Conservation (phyloP, 2,329 filamentous ascomycete species). For the Ophiostoma australiae region DNA sequence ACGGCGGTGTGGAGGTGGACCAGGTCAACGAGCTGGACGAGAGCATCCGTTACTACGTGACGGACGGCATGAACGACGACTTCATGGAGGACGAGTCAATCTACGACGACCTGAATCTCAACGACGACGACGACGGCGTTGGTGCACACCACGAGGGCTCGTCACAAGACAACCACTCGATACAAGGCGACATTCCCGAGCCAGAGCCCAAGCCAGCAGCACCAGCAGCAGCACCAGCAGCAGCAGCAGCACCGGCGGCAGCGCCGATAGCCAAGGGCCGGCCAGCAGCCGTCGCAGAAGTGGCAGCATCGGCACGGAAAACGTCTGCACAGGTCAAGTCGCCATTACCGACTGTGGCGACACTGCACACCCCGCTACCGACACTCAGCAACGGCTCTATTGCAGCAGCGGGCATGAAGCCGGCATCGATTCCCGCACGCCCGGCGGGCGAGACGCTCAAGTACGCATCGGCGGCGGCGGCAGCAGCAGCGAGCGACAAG, state of each 20-base stretch:
- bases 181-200: conserved; percentile 75
- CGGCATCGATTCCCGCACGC: conserved; percentile 77
- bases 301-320: conserved; percentile 53
- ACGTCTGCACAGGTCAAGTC: conserved; percentile 91
- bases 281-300: conserved; percentile 48
- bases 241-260: conserved; percentile 38
- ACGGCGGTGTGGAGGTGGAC: conserved; percentile 81
- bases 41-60: conserved; percentile 89
- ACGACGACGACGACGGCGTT: conserved; percentile 85
- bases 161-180: conserved; percentile 90
- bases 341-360: conserved; percentile 85
- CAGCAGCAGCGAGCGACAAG: conserved; percentile 80
- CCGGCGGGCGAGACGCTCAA: conserved; percentile 87
- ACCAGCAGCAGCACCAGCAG: conserved; percentile 39
- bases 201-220: conserved; percentile 45
- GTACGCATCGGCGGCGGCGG: conserved; percentile 92
- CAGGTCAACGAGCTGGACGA: conserved; percentile 87
- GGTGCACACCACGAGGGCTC: conserved; percentile 79
- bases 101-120: conserved; percentile 89
- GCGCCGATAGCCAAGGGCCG: conserved; percentile 47
- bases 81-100: conserved; percentile 92
- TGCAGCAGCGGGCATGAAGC: conserved; percentile 71
- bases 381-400: conserved; percentile 53
- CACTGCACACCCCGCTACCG: conserved; percentile 69
- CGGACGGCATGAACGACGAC: conserved; percentile 80